Evolutionary conservation across 208 protist genomes (phyloP).

Genomic region (Acanthamoeba triangularis): DNA sequence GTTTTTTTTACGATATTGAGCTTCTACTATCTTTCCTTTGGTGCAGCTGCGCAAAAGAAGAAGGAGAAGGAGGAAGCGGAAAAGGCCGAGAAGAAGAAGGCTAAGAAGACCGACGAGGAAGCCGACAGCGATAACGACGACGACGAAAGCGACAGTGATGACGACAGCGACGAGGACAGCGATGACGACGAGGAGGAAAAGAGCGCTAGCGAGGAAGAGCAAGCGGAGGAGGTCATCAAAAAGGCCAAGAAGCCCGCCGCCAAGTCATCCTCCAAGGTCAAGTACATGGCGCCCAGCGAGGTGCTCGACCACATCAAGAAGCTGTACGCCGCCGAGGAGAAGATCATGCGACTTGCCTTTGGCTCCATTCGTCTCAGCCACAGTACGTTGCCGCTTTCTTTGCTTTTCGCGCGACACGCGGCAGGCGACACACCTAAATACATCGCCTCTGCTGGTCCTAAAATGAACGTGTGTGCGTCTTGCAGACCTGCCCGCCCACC

Average conservation of each 20-base stretch:
- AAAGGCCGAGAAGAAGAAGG: slow-evolving; percentile 23
- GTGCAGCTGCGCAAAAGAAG: neutral
- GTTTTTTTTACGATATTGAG: neutral
- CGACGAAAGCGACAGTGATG: neutral
- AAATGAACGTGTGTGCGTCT: no score
- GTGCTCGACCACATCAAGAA: slow-evolving; percentile 75
- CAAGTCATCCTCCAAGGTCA: neutral
- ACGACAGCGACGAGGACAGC: neutral
- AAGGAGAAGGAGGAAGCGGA: slow-evolving; percentile 3
- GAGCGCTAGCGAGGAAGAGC: neutral
- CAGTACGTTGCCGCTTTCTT: neutral
- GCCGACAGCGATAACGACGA: neutral
- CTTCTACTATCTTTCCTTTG: no score
- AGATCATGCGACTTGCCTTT: slow-evolving; percentile 79
- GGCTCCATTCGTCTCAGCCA: slow-evolving; percentile 30
- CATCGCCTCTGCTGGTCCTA: no score
- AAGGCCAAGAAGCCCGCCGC: slow-evolving; percentile 15
- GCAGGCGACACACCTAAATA: no score
- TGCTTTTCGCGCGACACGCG: neutral
- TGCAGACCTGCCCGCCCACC: slow-evolving; percentile 16
- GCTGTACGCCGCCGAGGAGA: slow-evolving; percentile 79
- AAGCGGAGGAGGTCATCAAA: slow-evolving; percentile 44
- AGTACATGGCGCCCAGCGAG: slow-evolving; percentile 61
- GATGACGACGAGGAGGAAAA: slow-evolving; percentile 37
- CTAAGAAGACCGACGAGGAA: neutral